phyloP scores from a whole-genome alignment of 164 flowering plant species.

The Vitis labrusca region DNA sequence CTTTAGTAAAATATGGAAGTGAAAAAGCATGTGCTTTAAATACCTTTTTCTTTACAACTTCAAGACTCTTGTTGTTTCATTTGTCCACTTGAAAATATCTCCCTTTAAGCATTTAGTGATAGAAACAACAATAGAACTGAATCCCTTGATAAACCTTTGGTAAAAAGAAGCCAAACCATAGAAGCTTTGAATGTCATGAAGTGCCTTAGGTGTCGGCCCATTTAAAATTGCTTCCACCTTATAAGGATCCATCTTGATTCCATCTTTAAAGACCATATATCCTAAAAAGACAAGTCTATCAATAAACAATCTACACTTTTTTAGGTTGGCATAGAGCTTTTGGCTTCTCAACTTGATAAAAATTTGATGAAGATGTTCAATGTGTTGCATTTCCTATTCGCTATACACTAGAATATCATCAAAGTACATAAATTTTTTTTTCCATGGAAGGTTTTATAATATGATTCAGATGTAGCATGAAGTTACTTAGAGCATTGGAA shows the following conservation, averaged over 20 bases:
- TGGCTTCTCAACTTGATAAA: background rate
- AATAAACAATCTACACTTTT: background rate
- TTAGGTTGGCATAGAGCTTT: background rate
- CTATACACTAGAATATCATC: background rate
- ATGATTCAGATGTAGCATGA: background rate
- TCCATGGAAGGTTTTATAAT: too few species aligned
- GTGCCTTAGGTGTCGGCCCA: background rate
- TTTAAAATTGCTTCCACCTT: background rate
- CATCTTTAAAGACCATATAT: background rate
- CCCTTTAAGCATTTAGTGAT: background rate
- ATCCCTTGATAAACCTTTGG: background rate
- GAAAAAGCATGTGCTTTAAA: too few species aligned
- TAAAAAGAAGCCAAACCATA: too few species aligned
- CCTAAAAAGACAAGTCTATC: background rate
- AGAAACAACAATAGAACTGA: background rate
- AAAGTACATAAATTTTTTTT: background rate
- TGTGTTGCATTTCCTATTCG: background rate
- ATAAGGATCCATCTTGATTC: background rate
- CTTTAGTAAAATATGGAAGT: too few species aligned
- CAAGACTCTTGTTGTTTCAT: background rate
- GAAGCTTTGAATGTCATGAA: background rate
- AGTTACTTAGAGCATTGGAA: background rate
- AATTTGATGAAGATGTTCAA: background rate
- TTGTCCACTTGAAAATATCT: background rate
- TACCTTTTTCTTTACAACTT: background rate